A percentile compares a stretch with the other conserved stretches of the same genome.
Conservation (phyloP, 2,329 filamentous ascomycete species). For the Aspergillus piperis region DNA sequence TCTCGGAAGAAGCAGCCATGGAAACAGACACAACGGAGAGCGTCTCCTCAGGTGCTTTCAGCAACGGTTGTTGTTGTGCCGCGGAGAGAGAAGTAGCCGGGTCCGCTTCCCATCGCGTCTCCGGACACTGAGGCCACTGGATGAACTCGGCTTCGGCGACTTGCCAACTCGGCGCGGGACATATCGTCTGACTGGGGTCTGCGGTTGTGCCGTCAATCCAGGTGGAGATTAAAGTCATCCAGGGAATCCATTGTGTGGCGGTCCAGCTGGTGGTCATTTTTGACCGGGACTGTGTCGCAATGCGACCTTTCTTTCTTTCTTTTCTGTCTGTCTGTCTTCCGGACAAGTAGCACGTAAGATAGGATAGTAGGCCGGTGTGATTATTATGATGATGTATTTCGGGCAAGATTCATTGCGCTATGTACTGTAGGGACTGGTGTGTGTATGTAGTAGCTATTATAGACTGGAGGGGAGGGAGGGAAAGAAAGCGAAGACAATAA, state of each 20-base stretch:
- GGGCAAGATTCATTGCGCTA: background rate
- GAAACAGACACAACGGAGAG: constrained; percentile 4
- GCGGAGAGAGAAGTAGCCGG: background rate
- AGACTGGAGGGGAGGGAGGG: background rate
- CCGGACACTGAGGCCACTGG: constrained; percentile 30
- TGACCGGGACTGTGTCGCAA: background rate
- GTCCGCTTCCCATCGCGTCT: constrained; percentile 23
- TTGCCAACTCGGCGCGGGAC: constrained; percentile 20
- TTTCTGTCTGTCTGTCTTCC: too few species aligned
- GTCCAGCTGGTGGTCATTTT: constrained; percentile 14
- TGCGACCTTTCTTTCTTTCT: background rate
- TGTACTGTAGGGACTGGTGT: too few species aligned
- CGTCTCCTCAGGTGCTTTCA: background rate
- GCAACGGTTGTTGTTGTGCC: background rate
- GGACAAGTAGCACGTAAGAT: background rate
- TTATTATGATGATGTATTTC: background rate
- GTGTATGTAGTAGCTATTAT: background rate
- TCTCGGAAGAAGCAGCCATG: constrained; percentile 1
- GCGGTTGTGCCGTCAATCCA: constrained; percentile 14
- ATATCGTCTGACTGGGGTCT: constrained; percentile 20
- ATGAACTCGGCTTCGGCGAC: constrained; percentile 25
- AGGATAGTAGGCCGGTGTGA: background rate
- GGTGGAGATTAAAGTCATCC: constrained; percentile 12
- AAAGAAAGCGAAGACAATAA: background rate
- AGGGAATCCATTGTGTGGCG: constrained; percentile 14